These are phyloP conservation scores for Boletus edulis DNA, from an alignment of 768 basidiomycete genomes.

Conservation along the genomic window DNA sequence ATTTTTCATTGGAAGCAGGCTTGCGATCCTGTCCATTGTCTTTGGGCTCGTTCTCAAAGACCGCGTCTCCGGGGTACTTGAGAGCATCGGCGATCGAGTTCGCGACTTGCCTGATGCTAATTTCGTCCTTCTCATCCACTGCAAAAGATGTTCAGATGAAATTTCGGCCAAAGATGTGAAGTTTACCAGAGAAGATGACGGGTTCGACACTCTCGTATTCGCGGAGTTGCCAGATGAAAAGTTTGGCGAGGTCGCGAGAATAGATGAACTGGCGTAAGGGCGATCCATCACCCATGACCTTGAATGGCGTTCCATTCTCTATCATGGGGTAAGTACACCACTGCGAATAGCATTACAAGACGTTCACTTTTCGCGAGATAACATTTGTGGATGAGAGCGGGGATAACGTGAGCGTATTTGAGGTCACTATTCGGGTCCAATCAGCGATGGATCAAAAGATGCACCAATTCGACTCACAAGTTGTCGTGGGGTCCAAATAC, in stretches of 20 bases:
- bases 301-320: constrained; percentile 79
- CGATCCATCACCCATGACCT: constrained; percentile 86
- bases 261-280: constrained; percentile 98
- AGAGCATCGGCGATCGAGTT: constrained; percentile 88
- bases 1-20: constrained; percentile 90
- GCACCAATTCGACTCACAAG: constrained; percentile 51
- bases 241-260: constrained; percentile 91
- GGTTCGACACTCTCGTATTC: constrained; percentile 94
- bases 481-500: constrained; percentile 96
- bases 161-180: not conserved
- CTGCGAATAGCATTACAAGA: not conserved
- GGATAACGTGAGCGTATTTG: constrained; percentile 91
- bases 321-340: constrained; percentile 29
- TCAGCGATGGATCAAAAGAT: not conserved
- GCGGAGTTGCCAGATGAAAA: constrained; percentile 90
- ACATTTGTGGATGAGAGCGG: constrained; percentile 91
- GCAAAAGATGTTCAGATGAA: not conserved
- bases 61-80: constrained; percentile 74
- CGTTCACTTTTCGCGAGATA: constrained; percentile 81
- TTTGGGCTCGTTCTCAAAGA: constrained; percentile 59
- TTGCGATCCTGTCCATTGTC: constrained; percentile 96
- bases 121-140: constrained; percentile 94
- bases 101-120: constrained; percentile 87
- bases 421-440: constrained; percentile 59
- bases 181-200: constrained; percentile 81